phyloP scores from a whole-genome alignment of 805 yeast genomes.

The Priceomyces castillae region DNA sequence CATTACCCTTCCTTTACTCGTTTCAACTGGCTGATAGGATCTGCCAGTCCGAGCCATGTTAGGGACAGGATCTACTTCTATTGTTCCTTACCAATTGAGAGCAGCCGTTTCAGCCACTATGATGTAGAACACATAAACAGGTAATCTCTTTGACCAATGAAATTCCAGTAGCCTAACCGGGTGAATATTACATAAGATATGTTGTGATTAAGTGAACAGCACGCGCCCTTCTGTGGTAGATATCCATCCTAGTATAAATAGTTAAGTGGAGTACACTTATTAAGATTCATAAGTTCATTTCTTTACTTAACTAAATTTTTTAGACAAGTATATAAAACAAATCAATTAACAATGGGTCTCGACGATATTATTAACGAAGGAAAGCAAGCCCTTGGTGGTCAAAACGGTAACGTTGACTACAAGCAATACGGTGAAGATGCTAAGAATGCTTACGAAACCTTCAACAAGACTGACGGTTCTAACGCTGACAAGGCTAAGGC shows the following conservation, averaged over 20 bases:
- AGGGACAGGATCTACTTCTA: not conserved
- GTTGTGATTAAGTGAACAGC: not conserved
- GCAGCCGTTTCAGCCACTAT: not conserved
- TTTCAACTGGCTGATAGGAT: not conserved
- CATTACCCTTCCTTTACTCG: not conserved
- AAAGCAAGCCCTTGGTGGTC: slow-evolving; percentile 23
- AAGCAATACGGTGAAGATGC: slow-evolving; percentile 29
- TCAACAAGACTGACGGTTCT: slow-evolving; percentile 26
- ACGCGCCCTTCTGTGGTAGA: not conserved
- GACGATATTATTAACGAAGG: slow-evolving; percentile 33
- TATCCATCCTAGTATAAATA: not conserved
- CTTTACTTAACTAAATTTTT: not conserved
- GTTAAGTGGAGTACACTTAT: not conserved
- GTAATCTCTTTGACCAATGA: not conserved
- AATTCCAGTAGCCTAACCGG: not conserved
- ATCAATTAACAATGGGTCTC: slow-evolving; percentile 24
- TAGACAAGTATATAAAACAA: not conserved
- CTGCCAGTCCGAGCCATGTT: too few relatives aligned
- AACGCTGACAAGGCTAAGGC: slow-evolving; percentile 35
- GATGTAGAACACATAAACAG: not conserved
- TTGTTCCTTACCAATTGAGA: not conserved
- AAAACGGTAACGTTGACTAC: slow-evolving; percentile 24
- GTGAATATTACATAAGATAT: not conserved
- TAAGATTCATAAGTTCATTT: not conserved
- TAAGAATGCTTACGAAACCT: slow-evolving; percentile 33